Percentiles rank a stretch among this genome's conserved stretches.
These are phyloP conservation scores for Agaricus subrufescens DNA, from an alignment of 768 basidiomycete genomes.

Conservation along the genomic window DNA sequence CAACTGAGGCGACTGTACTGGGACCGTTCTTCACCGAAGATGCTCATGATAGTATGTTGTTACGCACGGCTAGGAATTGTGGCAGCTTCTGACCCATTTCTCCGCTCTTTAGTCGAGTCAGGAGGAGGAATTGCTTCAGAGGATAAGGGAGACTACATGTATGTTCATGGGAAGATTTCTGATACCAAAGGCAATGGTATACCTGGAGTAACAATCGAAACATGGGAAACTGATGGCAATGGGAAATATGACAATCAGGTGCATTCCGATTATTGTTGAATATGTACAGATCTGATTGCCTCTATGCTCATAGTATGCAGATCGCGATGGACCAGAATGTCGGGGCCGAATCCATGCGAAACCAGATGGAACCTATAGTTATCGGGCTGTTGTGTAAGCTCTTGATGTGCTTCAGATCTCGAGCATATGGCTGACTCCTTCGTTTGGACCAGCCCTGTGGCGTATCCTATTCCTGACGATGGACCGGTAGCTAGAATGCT, in stretches of 20 bases:
- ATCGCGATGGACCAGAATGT: constrained; percentile 61
- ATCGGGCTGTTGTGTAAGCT: constrained; percentile 61
- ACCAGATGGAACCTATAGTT: constrained; percentile 62
- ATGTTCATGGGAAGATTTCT: constrained; percentile 66
- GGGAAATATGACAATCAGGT: constrained; percentile 43
- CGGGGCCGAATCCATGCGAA: constrained; percentile 59
- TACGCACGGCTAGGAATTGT: not conserved
- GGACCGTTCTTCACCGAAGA: constrained; percentile 84
- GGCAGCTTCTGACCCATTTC: not conserved
- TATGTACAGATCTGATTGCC: constrained; percentile 2
- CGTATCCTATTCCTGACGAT: constrained; percentile 77
- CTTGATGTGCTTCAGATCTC: not conserved
- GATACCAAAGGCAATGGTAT: constrained; percentile 65
- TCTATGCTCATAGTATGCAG: constrained; percentile 40
- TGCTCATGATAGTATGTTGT: constrained; percentile 56
- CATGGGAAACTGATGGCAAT: constrained; percentile 75
- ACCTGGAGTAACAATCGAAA: constrained; percentile 63
- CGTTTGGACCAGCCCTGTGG: constrained; percentile 31
- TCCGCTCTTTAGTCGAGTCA: constrained; percentile 40
- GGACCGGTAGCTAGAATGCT: constrained; percentile 72
- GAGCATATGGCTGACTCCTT: not conserved
- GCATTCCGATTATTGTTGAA: not conserved
- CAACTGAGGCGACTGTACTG: constrained; percentile 72
- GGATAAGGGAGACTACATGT: constrained; percentile 83
- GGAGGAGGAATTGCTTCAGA: constrained; percentile 83